These are phyloP conservation scores for Telopea speciosissima DNA, from an alignment of 177 flowering plant genomes.

Conservation along the genomic window DNA sequence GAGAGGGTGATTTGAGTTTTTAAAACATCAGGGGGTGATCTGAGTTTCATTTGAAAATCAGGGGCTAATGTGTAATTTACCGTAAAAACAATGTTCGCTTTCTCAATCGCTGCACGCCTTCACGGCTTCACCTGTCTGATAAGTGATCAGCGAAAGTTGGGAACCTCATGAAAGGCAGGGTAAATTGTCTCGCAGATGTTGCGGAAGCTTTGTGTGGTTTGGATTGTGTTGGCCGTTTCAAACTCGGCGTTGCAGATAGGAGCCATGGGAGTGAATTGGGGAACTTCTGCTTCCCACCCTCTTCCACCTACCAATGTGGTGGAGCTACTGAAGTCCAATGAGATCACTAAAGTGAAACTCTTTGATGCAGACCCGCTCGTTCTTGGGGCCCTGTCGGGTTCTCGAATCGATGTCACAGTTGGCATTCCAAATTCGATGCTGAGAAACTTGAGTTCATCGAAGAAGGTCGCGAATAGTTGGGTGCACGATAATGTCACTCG, in stretches of 20 bases:
- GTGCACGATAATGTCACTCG: conserved; percentile 91
- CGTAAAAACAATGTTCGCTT: no score
- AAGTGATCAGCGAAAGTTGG: no score
- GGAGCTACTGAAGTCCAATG: conserved; percentile 65
- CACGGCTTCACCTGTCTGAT: no score
- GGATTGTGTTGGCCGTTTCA: conserved; percentile 7
- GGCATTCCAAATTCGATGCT: conserved; percentile 86
- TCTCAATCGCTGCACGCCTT: no score
- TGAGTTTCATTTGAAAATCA: no score
- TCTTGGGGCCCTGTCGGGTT: conserved; percentile 60
- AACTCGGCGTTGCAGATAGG: conserved; percentile 9
- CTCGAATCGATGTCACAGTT: conserved; percentile 54
- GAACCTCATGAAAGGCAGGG: no score
- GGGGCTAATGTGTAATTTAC: no score
- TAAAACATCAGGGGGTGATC: no score
- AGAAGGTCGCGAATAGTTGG: conserved; percentile 67
- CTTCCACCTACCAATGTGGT: conserved; percentile 71
- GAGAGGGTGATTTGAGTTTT: no score
- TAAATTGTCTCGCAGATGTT: conserved; percentile 23
- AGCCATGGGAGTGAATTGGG: conserved; percentile 90
- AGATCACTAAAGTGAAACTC: conserved; percentile 61
- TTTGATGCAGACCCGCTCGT: conserved; percentile 69
- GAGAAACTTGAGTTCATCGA: conserved; percentile 49
- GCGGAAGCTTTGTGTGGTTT: conserved; percentile 11
- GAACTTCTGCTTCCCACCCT: conserved; percentile 67